Base-by-base conservation (phyloP, 495 filamentous ascomycete species). In the Xylaria palmicola region DNA sequence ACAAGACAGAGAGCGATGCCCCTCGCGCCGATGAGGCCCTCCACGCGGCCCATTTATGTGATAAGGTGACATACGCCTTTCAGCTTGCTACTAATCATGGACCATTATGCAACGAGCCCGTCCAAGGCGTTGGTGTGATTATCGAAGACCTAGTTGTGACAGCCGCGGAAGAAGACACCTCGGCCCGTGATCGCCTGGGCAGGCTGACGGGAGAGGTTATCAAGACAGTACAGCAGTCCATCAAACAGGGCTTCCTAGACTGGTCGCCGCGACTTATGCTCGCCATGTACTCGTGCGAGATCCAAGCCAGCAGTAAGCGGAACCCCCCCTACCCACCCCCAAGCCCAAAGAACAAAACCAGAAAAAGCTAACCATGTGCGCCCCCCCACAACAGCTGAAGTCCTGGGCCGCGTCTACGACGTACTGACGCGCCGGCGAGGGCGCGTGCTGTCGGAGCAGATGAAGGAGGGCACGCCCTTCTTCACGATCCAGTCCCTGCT, bases 261-360 rank as follows among this genome's bases (percentile, higher is more conserved):
- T 98, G 93, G 93, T 92, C 88, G 57, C 93, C 95, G 0, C 85
- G 94, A 1, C 81, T 98, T 29, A 82, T 98, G 79, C 86, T 97
- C 50, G 93, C 94, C n/a, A 97, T 97, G 91, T 98, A 98, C 77
- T 91, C 87, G 56, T 93, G 91, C 72, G 93, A 97, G 68, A 97
- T 98, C 66, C 95, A 98, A 81, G 91, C 93, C 51, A 91, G 90
- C 39, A 91, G 90, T 93, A 82, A 67, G 86, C 77, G 45, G 34
- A 40, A 27, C 39, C 56, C 43, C 54, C 10, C 29, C 22, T 20
- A 57, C 19, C 17, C 10, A 53, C 30, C 4, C 41, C 17, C 51
- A 29, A 32, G n/a, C n/a, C n/a, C n/a, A n/a, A n/a, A n/a, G n/a
- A n/a, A n/a, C n/a, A n/a, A n/a, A n/a, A n/a, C n/a, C n/a, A n/a